These are phyloP conservation scores for Paraurostyla sp. DNA, from an alignment of 73 alveolate species.

Conservation along the genomic window DNA sequence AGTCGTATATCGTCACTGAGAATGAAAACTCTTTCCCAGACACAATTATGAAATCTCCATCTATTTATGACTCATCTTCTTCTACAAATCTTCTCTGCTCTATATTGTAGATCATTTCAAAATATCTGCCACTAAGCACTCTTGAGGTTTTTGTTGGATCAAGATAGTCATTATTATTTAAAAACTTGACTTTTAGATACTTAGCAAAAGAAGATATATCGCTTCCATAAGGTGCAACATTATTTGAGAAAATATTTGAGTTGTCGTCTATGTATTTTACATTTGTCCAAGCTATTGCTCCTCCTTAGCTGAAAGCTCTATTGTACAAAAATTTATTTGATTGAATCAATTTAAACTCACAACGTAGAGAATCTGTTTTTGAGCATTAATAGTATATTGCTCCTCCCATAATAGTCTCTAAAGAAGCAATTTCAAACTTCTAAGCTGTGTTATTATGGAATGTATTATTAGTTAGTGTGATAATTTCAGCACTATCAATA, in stretches of 20 bases:
- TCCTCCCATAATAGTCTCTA: too few relatives aligned
- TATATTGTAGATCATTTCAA: not conserved
- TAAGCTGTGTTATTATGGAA: too few relatives aligned
- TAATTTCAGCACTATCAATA: not conserved
- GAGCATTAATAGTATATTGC: too few relatives aligned
- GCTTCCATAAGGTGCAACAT: constrained; percentile 48
- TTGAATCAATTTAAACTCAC: too few relatives aligned
- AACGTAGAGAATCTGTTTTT: too few relatives aligned
- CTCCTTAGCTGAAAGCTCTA: not conserved
- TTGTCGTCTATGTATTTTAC: not conserved
- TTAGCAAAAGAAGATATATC: constrained; percentile 58
- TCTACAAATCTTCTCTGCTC: too few relatives aligned
- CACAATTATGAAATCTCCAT: too few relatives aligned
- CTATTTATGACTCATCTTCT: too few relatives aligned
- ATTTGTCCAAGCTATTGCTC: not conserved
- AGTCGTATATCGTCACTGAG: not conserved
- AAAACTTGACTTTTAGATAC: not conserved
- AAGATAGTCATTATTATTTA: not conserved
- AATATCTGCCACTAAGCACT: not conserved
- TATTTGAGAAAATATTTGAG: constrained; percentile 12
- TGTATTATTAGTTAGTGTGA: too few relatives aligned
- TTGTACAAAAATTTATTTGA: not conserved
- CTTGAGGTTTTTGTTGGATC: not conserved
- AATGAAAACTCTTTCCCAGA: not conserved
- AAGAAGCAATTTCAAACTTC: too few relatives aligned